These are phyloP conservation scores for Coniochaeta ligniaria DNA, from an alignment of 2,329 filamentous ascomycete genomes.

Conservation along the genomic window DNA sequence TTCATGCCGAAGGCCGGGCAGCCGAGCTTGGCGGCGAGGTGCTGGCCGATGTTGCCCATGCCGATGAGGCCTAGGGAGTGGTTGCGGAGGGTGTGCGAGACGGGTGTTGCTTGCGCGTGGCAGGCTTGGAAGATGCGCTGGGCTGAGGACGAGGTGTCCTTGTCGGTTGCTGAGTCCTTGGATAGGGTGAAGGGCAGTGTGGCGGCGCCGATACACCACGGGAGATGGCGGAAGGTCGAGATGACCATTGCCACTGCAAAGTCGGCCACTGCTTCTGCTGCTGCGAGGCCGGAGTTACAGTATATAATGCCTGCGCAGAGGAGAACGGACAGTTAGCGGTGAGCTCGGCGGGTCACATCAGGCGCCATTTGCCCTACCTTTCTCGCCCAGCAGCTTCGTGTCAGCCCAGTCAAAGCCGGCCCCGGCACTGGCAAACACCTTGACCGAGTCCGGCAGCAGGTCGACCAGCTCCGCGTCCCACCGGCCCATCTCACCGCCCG, in stretches of 20 bases:
- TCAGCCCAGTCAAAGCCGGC: conserved; percentile 63
- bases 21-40: conserved; percentile 51
- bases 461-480: conserved; percentile 55
- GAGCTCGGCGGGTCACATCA: not conserved
- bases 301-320: conserved; percentile 50
- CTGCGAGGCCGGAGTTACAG: conserved; percentile 65
- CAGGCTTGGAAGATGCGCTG: conserved; percentile 42
- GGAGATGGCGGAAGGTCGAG: conserved; percentile 59
- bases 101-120: conserved; percentile 50
- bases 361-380: conserved; percentile 32
- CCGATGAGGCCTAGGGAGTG: conserved; percentile 61
- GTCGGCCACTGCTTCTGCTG: conserved; percentile 67
- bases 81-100: conserved; percentile 56
- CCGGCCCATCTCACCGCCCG: conserved; percentile 58
- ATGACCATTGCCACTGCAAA: conserved; percentile 63
- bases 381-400: conserved; percentile 50
- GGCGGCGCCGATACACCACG: conserved; percentile 56
- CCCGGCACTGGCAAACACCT: conserved; percentile 58
- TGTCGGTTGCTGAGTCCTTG: conserved; percentile 2
- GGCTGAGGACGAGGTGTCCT: conserved; percentile 1
- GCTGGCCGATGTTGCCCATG: conserved; percentile 58
- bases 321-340: not conserved
- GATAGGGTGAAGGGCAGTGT: conserved; percentile 24
- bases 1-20: conserved; percentile 56
- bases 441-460: conserved; percentile 46